phyloP scores from a whole-genome alignment of 1,139 yeast genomes.

The Geotrichum bryndzae region DNA sequence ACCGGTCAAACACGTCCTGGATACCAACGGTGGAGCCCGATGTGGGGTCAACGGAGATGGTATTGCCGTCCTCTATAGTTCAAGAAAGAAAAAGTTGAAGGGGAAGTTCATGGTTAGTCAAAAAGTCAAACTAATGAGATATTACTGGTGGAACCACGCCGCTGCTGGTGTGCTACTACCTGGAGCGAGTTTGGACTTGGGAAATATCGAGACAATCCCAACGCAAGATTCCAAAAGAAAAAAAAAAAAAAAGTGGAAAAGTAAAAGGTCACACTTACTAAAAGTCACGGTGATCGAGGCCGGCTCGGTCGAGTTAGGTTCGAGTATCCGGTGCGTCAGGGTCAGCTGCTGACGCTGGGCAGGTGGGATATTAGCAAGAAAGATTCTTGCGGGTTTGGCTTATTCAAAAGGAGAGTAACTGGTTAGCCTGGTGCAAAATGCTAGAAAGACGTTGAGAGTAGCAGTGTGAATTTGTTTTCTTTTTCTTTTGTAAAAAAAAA shows the following conservation, averaged over 20 bases:
- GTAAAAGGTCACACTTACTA: conserved; percentile 33
- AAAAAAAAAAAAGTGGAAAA: neutral
- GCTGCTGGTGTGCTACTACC: no score
- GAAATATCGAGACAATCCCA: neutral
- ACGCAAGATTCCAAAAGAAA: neutral
- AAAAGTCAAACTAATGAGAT: neutral
- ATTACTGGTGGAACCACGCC: no score
- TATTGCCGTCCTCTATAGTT: conserved; percentile 62
- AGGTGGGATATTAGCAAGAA: conserved; percentile 77
- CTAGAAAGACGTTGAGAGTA: neutral
- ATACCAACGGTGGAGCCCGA: conserved; percentile 35
- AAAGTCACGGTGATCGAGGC: conserved; percentile 70
- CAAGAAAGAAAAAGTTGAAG: neutral
- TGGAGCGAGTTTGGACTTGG: no score
- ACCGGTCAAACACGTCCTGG: conserved; percentile 43
- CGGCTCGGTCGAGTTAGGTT: conserved; percentile 37
- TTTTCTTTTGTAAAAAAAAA: neutral
- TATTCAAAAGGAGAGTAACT: neutral
- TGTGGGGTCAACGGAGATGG: conserved; percentile 61
- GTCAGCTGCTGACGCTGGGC: conserved; percentile 28
- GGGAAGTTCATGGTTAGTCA: neutral
- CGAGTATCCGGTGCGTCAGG: conserved; percentile 30
- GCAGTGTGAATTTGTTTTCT: neutral
- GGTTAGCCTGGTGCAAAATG: neutral
- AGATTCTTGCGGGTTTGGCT: conserved; percentile 75